Conservation (phyloP, 2,329 filamentous ascomycete genomes). For the Colletotrichum destructivum region DNA sequence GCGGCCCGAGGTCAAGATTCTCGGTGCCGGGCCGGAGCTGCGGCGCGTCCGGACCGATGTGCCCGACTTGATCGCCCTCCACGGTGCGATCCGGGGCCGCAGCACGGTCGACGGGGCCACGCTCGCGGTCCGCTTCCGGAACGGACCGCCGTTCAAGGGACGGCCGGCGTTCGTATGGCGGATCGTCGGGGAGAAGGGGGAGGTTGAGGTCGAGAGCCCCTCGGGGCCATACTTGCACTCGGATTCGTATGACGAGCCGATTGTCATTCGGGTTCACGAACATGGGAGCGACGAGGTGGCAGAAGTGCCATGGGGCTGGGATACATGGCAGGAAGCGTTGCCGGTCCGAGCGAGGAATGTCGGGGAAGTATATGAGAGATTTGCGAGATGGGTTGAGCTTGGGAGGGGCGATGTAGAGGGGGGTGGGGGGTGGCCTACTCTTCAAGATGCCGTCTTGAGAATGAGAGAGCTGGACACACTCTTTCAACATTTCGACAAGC, state of each 20-base stretch:
- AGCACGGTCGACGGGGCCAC: constrained; percentile 53
- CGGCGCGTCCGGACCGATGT: constrained; percentile 37
- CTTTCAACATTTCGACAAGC: constrained; percentile 31
- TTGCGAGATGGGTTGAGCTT: constrained; percentile 51
- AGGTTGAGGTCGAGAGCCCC: constrained; percentile 52
- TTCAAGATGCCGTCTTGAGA: constrained; percentile 61
- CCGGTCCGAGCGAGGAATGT: constrained; percentile 63
- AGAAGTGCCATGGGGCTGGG: constrained; percentile 60
- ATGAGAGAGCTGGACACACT: constrained; percentile 62
- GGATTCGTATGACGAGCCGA: constrained; percentile 53
- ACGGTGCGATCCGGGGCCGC: constrained; percentile 54
- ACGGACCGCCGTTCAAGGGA: constrained; percentile 64
- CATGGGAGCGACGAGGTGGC: constrained; percentile 61
- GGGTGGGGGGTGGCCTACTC: constrained; percentile 50
- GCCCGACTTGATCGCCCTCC: constrained; percentile 50
- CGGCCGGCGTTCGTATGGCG: constrained; percentile 63
- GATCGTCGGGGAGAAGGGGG: constrained; percentile 67
- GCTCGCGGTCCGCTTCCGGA: constrained; percentile 60
- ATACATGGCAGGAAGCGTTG: constrained; percentile 63
- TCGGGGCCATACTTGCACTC: constrained; percentile 46
- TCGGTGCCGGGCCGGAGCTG: background rate
- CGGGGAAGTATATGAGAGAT: constrained; percentile 70
- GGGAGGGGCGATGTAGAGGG: constrained; percentile 45
- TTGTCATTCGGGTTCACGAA: constrained; percentile 66
- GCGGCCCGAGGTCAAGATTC: constrained; percentile 32